These are phyloP conservation scores for Hordeum marinum DNA, from an alignment of 176 grass and related monocot genomes.

Conservation along the genomic window DNA sequence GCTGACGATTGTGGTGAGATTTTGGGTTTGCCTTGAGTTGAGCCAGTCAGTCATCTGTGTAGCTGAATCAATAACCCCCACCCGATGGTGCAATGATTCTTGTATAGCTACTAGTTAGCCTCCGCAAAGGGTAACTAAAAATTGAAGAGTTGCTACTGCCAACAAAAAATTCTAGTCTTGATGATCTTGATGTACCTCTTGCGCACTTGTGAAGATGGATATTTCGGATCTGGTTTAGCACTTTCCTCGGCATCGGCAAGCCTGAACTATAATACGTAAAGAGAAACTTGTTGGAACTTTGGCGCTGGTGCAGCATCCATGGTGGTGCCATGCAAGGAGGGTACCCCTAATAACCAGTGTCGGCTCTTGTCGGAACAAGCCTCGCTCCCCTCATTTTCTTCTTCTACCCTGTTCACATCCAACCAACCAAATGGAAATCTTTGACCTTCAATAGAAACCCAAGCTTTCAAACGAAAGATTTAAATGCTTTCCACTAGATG, in stretches of 20 bases:
- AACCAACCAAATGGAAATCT: not conserved
- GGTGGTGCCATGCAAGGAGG: too few relatives aligned
- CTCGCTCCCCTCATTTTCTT: not conserved
- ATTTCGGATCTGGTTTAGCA: not conserved
- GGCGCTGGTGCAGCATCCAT: too few relatives aligned
- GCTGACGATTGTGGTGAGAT: conserved; percentile 10
- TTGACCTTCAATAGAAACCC: too few relatives aligned
- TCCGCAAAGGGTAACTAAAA: conserved; percentile 13
- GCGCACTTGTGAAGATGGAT: too few relatives aligned
- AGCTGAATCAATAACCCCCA: conserved; percentile 25
- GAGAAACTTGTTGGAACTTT: not conserved
- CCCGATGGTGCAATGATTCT: not conserved
- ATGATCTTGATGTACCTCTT: not conserved
- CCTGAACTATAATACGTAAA: too few relatives aligned
- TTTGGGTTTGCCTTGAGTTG: not conserved
- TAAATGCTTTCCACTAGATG: too few relatives aligned
- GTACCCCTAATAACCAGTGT: too few relatives aligned
- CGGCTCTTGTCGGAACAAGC: too few relatives aligned
- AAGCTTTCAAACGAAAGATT: too few relatives aligned
- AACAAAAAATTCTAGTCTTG: not conserved
- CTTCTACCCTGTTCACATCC: not conserved
- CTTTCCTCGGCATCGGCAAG: not conserved
- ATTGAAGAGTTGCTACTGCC: too few relatives aligned
- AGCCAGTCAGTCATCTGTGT: not conserved
- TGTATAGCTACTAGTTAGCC: conserved; percentile 32